Conservation (phyloP, 2,329 filamentous ascomycete genomes). For the Parasarocladium wereldwijsianum region DNA sequence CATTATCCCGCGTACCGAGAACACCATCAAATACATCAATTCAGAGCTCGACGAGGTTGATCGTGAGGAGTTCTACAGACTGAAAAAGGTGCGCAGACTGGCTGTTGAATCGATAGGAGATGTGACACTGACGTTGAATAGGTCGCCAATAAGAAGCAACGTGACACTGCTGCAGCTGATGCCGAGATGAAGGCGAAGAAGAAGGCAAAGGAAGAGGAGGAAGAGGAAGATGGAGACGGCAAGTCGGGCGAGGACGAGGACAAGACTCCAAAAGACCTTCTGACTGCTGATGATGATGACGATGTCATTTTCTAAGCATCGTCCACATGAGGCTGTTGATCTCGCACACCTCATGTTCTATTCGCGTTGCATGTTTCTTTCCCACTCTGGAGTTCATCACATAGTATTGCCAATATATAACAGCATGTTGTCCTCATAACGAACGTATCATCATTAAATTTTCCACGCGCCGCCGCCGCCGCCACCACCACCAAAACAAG, state of each 20-base stretch:
- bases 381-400: not conserved
- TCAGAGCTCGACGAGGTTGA: constrained; percentile 95
- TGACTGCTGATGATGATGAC: constrained; percentile 63
- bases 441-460: no score
- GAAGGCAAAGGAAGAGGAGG: constrained; percentile 25
- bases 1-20: constrained; percentile 94
- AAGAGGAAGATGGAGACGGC: constrained; percentile 11
- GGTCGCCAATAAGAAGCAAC: constrained; percentile 71
- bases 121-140: constrained; percentile 9
- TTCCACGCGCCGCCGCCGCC: no score
- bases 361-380: no score
- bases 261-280: constrained; percentile 43
- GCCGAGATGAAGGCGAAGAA: constrained; percentile 64
- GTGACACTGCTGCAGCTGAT: constrained; percentile 57
- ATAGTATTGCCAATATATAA: no score
- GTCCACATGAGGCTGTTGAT: constrained; percentile 1
- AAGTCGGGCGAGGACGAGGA: constrained; percentile 20
- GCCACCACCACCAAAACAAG: no score
- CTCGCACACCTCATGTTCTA: not conserved
- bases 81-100: constrained; percentile 56
- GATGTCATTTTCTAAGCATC: constrained; percentile 65
- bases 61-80: constrained; percentile 90
- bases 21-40: constrained; percentile 99
- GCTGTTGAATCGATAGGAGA: not conserved
- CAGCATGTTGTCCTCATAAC: not conserved